Evolutionary conservation across 2,329 filamentous ascomycete genomes (phyloP), one percentile per base, ranked within the genome.

Genomic region (Aureobasidium lini): DNA sequence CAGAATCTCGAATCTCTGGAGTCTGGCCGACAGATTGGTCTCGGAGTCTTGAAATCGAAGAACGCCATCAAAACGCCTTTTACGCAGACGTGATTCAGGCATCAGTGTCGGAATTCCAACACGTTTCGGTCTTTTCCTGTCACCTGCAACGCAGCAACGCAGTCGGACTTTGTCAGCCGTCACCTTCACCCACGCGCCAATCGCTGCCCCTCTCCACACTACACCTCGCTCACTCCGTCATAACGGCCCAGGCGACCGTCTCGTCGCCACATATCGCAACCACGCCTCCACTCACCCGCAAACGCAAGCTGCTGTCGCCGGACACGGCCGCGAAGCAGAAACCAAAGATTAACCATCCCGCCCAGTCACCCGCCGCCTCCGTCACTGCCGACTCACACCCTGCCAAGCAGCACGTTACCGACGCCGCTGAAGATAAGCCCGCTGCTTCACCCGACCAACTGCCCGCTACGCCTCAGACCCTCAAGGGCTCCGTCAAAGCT

Each of bases 381-480:
- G 64, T 62, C 52, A 34, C 58, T 52, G 44, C 59, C 57, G 37
- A 62, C 49, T 39, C 61, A 28, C 53, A 54, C 47, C 48, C 62
- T 59, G 29, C 68, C 70, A 57, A 69, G 66, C 49, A 73, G 69
- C 31, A 71, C 70, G 57, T 65, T 66, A 40, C 70, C 70, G 49
- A 67, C 65, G 63, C 65, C 68, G 62, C 68, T 64, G 61, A 10
- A 58, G 61, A 32, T 61, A 63, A 63, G 28, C 46, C 57, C 42
- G 58, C 60, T 49, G 49, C 71, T 62, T 73, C 69, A 64, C 71
- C 73, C 66, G 71, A 72, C 66, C 70, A 69, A 63, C 67, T 70
- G 60, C 71, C 73, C 40, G 75, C 77, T 44, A 81, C 82, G 42
- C 84, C 84, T 23, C 81, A 71, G 66, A 71, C 64, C 57, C 68